Conservation (phyloP, 179 eudicot species). For the Drosera spatulata region DNA sequence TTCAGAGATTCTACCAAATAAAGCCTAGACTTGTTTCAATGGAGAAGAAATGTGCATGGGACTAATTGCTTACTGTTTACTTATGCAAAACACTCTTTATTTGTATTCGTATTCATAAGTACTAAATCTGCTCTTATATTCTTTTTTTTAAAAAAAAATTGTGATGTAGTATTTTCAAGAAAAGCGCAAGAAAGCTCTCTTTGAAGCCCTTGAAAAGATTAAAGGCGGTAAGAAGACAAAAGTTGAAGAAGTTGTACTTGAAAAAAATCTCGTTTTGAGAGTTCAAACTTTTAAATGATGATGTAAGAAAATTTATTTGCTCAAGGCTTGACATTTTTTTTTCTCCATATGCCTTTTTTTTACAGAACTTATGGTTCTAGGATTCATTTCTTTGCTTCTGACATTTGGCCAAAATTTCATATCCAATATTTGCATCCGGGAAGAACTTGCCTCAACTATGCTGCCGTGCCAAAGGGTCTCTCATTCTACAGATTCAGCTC, state of each 20-base stretch:
- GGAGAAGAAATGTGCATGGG: neutral
- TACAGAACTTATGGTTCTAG: conserved; percentile 81
- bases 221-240: conserved; percentile 46
- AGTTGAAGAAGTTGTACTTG: neutral
- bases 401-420: conserved; percentile 72
- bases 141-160: neutral
- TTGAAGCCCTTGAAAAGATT: conserved; percentile 77
- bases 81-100: neutral
- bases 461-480: conserved; percentile 37
- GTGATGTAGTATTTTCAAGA: conserved; percentile 37
- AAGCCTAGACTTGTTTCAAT: too few relatives aligned
- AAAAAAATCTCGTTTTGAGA: neutral
- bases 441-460: conserved; percentile 41
- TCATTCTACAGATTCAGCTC: neutral
- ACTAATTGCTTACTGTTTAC: neutral
- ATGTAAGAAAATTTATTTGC: neutral
- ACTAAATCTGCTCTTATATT: conserved; percentile 2
- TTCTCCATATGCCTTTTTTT: neutral
- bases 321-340: neutral
- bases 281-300: neutral
- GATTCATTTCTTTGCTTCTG: conserved; percentile 74
- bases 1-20: too few relatives aligned
- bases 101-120: neutral
- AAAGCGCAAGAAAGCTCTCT: conserved; percentile 44
- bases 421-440: conserved; percentile 39